Base-by-base conservation (phyloP, 2,329 filamentous ascomycete genomes). In the Penicillium sp. region DNA sequence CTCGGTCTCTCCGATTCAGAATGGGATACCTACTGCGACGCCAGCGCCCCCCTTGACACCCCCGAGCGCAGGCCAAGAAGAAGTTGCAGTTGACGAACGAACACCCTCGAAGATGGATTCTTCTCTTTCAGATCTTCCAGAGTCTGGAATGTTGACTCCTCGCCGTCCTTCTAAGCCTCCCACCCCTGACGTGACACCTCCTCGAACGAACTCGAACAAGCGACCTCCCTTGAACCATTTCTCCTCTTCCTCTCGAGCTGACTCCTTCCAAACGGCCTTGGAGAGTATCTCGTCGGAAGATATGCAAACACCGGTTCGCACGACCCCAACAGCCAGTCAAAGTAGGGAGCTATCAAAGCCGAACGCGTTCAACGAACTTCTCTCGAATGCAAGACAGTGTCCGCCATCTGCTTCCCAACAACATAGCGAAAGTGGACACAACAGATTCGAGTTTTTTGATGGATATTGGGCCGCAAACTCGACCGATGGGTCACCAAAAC, bases 121-220 rank as follows among this genome's bases (percentile, higher is more conserved):
- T 53, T 60, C 61, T 51, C 53, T 61, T 39, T 55, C 63, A 23
- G 62, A 66, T 19, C 57, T 57, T 35, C 55, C 53, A 29, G 63
- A 62, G 9, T 53, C 61, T 19, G 62, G 62, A 29, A 63, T 62
- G 35, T 76, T 77, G 51, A 89, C 86, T 5, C 85, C 86, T 46
- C 80, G 84, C 27, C 83, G 84, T 60, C 83, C 86, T 60, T 80
- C 81, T 65, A 89, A 84, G 63, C 86, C 86, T 14, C 88, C 87
- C 30, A 91, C 88, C 3, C 89, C 88, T 32, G 88, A 91, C 71
- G 82, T 88, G 42, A 91, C 88, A 14, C 89, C 88, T 48, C 88
- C 88, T 34, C 81, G 84, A 54, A 61, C 66, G 30, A 60, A 65
- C 23, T 65, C 69, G n/a, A 61, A 61, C 5, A 60, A 64, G 52